Percentiles rank a stretch among this genome's conserved stretches.
Evolutionary conservation across 2,329 filamentous ascomycete species (phyloP).

Genomic region (Biscogniauxia sp.): DNA sequence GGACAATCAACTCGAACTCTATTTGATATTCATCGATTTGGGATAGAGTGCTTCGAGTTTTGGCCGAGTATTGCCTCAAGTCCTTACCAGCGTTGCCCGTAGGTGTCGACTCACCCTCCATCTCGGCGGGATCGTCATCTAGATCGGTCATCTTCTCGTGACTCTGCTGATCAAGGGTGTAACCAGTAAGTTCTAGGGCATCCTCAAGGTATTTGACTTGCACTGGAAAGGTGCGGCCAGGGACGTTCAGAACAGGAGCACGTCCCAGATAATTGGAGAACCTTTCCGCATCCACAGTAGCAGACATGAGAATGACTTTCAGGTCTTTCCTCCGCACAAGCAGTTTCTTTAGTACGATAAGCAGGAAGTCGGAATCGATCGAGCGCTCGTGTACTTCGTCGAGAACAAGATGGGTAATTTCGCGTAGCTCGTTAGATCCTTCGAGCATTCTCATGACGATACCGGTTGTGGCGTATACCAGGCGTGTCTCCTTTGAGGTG

Average conservation of each 20-base stretch:
- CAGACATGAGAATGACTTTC: slow-evolving; percentile 95
- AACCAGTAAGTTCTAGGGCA: slow-evolving; percentile 82
- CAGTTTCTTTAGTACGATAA: slow-evolving; percentile 86
- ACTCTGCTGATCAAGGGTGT: slow-evolving; percentile 54
- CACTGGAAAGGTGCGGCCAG: slow-evolving; percentile 91
- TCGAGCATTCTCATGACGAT: slow-evolving; percentile 99
- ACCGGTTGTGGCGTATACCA: slow-evolving; percentile 86
- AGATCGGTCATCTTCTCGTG: slow-evolving; percentile 58
- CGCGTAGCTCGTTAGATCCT: slow-evolving; percentile 77
- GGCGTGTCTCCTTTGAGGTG: slow-evolving; percentile 72
- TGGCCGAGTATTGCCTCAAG: slow-evolving; percentile 69
- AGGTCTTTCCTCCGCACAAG: slow-evolving; percentile 74
- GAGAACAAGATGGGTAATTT: slow-evolving; percentile 92
- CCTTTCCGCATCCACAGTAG: slow-evolving; percentile 87
- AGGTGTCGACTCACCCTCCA: slow-evolving; percentile 50
- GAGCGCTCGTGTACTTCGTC: slow-evolving; percentile 96
- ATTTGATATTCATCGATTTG: slow-evolving; percentile 89
- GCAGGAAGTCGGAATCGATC: slow-evolving; percentile 93
- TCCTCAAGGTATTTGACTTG: slow-evolving; percentile 87
- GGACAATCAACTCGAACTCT: slow-evolving; percentile 81
- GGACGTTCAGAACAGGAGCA: slow-evolving; percentile 85
- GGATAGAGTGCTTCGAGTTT: slow-evolving; percentile 71
- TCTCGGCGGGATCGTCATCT: slow-evolving; percentile 57
- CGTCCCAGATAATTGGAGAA: slow-evolving; percentile 87
- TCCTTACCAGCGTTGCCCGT: slow-evolving; percentile 60